Evolutionary conservation across 257 asterid species (phyloP), one percentile per base, ranked within the genome.

Genomic region (Solanum phureja): DNA sequence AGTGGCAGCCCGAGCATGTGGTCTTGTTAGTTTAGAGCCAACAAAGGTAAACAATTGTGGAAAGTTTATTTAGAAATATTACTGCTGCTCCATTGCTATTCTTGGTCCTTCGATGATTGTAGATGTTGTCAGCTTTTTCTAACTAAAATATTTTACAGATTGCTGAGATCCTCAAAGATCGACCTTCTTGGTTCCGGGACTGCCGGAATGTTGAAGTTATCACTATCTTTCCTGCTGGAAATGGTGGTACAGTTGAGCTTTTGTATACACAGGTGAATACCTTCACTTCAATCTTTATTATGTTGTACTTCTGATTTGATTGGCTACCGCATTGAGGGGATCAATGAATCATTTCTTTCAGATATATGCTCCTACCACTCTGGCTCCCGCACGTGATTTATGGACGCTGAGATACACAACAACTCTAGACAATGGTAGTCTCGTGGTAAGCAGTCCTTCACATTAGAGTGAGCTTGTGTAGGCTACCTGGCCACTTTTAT

Each of bases 1-100:
- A 90, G 99, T 96, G 94, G 99, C 99, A 83, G 99, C 99, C 88
- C 95, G 99, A 94, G 99, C 99, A 46, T 97, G 99, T 40, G 98
- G 99, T 93, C 99, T 97, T 90, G 99, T 97, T 52, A 94, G 98
- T 93, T 92, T 97, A 89, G 99, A 97, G 89, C 99, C 99, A 83
- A 85, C 93, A 46, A 97, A 96, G 98, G 99, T 96, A 89, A 86
- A 82, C 52, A 29, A 31, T 64, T 81, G 81, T 64, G 85, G 68
- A 44, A 83, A 27, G 23, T 79, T 27, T 9, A 27, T 19, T 73
- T 21, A 16, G 35, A 82, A 75, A 38, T 16, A 40, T 23, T 40
- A 77, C 68, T 18, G 83, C 60, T 68, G 40, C 71, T 35, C 27
- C 23, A 71, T 27, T 84, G 52, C 56, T 5, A 34, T 24, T 46